Conservation (phyloP, 192 early-diverging fungal genomes). For the Linnemannia schmuckeri region DNA sequence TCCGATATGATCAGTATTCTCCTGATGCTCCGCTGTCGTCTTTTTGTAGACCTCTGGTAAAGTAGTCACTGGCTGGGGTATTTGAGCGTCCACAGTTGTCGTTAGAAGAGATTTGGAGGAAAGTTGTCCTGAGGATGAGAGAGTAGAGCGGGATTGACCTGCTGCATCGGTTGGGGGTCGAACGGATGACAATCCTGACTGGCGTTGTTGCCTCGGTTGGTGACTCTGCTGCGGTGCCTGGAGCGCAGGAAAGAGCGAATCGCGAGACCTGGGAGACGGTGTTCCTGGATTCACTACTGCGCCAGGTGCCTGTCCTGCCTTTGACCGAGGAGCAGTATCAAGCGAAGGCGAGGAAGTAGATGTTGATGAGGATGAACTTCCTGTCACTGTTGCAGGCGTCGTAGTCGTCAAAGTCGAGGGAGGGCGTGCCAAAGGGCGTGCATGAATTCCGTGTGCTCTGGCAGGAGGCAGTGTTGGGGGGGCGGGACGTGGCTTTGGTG, state of each 20-base stretch:
- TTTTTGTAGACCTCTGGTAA: not conserved
- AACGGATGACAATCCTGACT: slow-evolving; percentile 14
- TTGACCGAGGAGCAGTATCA: not conserved
- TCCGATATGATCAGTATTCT: too few relatives aligned
- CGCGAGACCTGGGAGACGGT: slow-evolving; percentile 20
- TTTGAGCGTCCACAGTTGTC: not conserved
- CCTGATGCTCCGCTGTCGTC: not conserved
- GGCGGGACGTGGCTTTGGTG: slow-evolving; percentile 14
- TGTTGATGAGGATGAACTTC: not conserved
- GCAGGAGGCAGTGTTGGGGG: slow-evolving; percentile 53
- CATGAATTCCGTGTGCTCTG: slow-evolving; percentile 52
- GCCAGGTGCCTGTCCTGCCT: not conserved
- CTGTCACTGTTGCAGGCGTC: not conserved
- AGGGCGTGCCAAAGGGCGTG: slow-evolving; percentile 30
- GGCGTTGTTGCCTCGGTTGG: slow-evolving; percentile 37
- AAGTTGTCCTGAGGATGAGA: slow-evolving; percentile 15
- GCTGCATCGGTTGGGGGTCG: slow-evolving; percentile 12
- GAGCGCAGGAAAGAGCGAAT: slow-evolving; percentile 28
- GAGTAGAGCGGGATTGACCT: slow-evolving; percentile 19
- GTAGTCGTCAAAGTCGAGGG: not conserved
- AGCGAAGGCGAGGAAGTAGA: not conserved
- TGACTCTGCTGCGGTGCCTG: slow-evolving; percentile 47
- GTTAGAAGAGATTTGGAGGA: not conserved
- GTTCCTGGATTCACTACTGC: not conserved
- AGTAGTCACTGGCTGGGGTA: not conserved